Conservation (phyloP, 1,139 yeast species). For the Williopsis jadinii region DNA sequence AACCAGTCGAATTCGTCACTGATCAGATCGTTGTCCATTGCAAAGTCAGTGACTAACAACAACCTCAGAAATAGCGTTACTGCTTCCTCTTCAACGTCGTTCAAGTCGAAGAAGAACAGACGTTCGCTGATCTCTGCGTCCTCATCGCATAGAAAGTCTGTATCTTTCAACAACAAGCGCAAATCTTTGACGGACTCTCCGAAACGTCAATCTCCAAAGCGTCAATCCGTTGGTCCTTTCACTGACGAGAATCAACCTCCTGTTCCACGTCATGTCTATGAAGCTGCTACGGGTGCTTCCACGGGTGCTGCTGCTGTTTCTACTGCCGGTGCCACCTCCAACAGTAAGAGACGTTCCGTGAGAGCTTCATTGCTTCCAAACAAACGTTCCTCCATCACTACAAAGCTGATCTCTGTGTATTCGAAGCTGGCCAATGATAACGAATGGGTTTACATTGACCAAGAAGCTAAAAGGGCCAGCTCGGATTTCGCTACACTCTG, state of each 20-base stretch:
- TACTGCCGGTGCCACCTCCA: too few relatives aligned
- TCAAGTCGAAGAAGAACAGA: constrained; percentile 32
- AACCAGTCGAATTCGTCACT: constrained; percentile 26
- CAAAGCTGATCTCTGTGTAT: constrained; percentile 61
- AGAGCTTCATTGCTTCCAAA: constrained; percentile 30
- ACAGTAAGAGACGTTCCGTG: constrained; percentile 22
- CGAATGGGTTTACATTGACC: constrained; percentile 66
- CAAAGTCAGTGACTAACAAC: constrained; percentile 16
- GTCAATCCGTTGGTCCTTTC: background rate
- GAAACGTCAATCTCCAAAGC: constrained; percentile 2
- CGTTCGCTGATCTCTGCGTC: constrained; percentile 47
- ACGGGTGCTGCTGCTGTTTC: too few relatives aligned
- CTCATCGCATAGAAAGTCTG: constrained; percentile 48
- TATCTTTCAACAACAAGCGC: constrained; percentile 39
- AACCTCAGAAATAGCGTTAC: constrained; percentile 13
- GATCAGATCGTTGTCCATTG: constrained; percentile 23
- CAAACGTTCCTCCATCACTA: constrained; percentile 65
- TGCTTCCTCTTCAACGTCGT: constrained; percentile 9
- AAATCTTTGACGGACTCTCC: constrained; percentile 13
- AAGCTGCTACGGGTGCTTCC: constrained; percentile 11
- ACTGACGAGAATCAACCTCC: constrained; percentile 26
- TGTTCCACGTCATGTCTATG: constrained; percentile 28
- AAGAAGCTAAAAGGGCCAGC: constrained; percentile 68
- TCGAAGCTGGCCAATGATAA: constrained; percentile 57
- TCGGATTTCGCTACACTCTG: constrained; percentile 72